Conservation (phyloP, 1,139 yeast species). For the Blastobotrys elegans region DNA sequence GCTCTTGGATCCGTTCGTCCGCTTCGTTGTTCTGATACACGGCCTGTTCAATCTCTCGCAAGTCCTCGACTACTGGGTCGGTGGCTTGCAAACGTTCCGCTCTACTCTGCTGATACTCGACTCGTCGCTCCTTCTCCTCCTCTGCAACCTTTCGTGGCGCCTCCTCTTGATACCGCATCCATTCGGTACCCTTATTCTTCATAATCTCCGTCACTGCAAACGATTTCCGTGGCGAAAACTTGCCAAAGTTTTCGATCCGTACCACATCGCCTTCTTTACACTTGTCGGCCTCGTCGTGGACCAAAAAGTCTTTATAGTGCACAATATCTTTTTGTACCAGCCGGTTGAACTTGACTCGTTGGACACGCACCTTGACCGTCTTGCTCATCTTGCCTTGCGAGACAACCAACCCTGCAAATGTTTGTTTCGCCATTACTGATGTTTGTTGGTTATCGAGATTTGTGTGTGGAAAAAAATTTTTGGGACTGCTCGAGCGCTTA, state of each 20-base stretch:
- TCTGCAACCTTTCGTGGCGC: conserved; percentile 61
- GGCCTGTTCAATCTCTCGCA: conserved; percentile 19
- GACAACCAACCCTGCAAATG: conserved; percentile 85
- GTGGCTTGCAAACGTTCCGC: conserved; percentile 26
- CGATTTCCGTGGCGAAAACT: conserved; percentile 72
- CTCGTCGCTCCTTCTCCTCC: conserved; percentile 55
- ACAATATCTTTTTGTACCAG: conserved; percentile 48
- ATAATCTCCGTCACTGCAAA: conserved; percentile 95
- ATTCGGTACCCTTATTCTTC: conserved; percentile 85
- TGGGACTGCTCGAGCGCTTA: too few relatives aligned
- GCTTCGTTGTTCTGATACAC: conserved; percentile 5
- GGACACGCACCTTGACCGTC: conserved; percentile 90
- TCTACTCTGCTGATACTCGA: conserved; percentile 38
- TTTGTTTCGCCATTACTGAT: conserved; percentile 71
- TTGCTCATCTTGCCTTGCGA: conserved; percentile 96
- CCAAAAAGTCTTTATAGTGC: conserved; percentile 77
- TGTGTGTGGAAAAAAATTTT: too few relatives aligned
- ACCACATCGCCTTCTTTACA: conserved; percentile 96
- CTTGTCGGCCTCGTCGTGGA: conserved; percentile 88
- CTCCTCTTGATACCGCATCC: conserved; percentile 69
- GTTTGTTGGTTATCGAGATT: too few relatives aligned
- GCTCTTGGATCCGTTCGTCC: conserved; percentile 38
- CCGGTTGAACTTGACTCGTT: conserved; percentile 34
- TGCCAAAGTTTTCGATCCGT: conserved; percentile 85
- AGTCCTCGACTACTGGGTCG: conserved; percentile 25